A percentile compares a stretch with the other conserved stretches of the same genome.
Evolutionary conservation across 2,329 filamentous ascomycete species (phyloP).

Genomic region (Exophiala spinifera): DNA sequence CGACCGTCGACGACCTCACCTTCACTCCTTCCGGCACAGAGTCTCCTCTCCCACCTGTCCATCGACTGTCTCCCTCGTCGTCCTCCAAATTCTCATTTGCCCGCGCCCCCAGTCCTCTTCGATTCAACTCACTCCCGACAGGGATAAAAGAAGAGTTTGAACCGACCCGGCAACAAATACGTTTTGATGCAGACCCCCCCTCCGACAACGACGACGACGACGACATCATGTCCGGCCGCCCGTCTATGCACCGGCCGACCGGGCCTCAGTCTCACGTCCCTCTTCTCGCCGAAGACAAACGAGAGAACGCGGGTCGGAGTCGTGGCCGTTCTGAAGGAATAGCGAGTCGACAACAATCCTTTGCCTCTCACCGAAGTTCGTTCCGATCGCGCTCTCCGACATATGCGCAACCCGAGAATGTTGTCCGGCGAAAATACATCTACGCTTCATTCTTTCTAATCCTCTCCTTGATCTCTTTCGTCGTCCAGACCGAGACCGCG

Average conservation of each 20-base stretch:
- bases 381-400: constrained; percentile 77
- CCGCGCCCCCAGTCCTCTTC: constrained; percentile 22
- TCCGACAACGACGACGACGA: constrained; percentile 39
- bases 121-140: constrained; percentile 25
- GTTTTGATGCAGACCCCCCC: constrained; percentile 8
- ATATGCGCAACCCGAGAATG: constrained; percentile 57
- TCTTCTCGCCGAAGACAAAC: constrained; percentile 49
- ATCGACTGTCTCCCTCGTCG: neutral
- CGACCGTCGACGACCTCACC: constrained; percentile 27
- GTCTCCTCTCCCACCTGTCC: constrained; percentile 18
- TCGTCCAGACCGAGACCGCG: constrained; percentile 91
- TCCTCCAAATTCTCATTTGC: constrained; percentile 7
- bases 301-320: constrained; percentile 32
- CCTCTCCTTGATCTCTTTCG: constrained; percentile 81
- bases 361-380: constrained; percentile 59
- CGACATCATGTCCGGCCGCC: constrained; percentile 45
- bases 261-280: constrained; percentile 53
- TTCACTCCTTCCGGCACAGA: constrained; percentile 28
- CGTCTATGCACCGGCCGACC: constrained; percentile 47
- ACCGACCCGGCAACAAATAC: constrained; percentile 13
- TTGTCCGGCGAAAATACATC: constrained; percentile 77
- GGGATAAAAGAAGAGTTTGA: constrained; percentile 30
- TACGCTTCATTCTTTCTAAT: constrained; percentile 81
- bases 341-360: constrained; percentile 36
- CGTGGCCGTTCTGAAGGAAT: constrained; percentile 7